Evolutionary conservation across 768 basidiomycete genomes (phyloP).

Genomic region (Pleurotus tuoliensis): DNA sequence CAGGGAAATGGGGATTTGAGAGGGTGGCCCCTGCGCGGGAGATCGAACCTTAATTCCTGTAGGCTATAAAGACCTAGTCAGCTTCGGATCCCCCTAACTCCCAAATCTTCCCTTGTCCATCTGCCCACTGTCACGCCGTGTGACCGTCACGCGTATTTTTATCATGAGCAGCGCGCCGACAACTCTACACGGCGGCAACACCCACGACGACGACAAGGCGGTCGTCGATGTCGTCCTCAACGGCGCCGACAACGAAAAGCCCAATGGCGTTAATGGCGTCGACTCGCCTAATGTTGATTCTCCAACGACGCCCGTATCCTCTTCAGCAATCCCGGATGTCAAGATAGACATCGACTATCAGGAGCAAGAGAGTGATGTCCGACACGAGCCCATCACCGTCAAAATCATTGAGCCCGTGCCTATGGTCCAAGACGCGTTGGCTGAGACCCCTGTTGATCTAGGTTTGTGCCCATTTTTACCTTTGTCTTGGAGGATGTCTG

Average conservation of each 20-base stretch:
- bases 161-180: slow-evolving; percentile 56
- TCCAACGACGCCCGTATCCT: slow-evolving; percentile 59
- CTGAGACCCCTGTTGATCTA: slow-evolving; percentile 43
- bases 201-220: slow-evolving; percentile 22
- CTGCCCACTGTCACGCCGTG: slow-evolving; percentile 57
- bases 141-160: slow-evolving; percentile 73
- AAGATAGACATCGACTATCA: slow-evolving; percentile 62
- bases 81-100: slow-evolving; percentile 67
- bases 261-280: slow-evolving; percentile 29
- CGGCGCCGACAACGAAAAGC: slow-evolving; percentile 33
- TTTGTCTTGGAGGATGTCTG: slow-evolving; percentile 16
- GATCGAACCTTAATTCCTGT: slow-evolving; percentile 82
- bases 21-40: slow-evolving; percentile 71
- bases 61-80: slow-evolving; percentile 79
- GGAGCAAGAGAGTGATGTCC: slow-evolving; percentile 66
- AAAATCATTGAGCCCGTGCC: slow-evolving; percentile 38
- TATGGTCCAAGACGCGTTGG: slow-evolving; percentile 38
- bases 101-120: slow-evolving; percentile 59
- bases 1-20: slow-evolving; percentile 26
- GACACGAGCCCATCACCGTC: slow-evolving; percentile 53
- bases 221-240: slow-evolving; percentile 25
- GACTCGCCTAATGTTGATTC: slow-evolving; percentile 46
- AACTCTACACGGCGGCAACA: slow-evolving; percentile 24
- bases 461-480: slow-evolving; percentile 35
- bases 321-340: slow-evolving; percentile 42